A percentile compares a stretch with the other conserved stretches of the same genome.
Evolutionary conservation across 768 basidiomycete genomes (phyloP).

Genomic region (Clavaria fumosa): DNA sequence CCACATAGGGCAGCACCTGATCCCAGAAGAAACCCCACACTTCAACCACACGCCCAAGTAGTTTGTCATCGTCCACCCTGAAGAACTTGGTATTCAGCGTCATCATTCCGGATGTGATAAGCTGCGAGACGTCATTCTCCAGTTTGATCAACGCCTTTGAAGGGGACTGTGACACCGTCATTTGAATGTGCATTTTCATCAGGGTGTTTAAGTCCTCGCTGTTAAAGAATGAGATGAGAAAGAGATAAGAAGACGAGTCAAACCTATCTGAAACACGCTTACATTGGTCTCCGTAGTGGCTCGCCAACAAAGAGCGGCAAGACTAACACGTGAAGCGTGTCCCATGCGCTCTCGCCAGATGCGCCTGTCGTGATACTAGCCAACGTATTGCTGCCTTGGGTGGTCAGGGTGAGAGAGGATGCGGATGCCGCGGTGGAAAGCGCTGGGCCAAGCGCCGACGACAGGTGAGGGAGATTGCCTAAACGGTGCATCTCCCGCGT

Average conservation of each 20-base stretch:
- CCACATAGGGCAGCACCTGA: constrained; percentile 71
- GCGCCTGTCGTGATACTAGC: constrained; percentile 25
- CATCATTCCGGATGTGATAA: constrained; percentile 81
- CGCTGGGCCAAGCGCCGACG: constrained; percentile 35
- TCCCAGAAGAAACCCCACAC: constrained; percentile 93
- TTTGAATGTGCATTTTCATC: constrained; percentile 63
- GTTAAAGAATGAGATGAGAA: background rate
- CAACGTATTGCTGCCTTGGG: constrained; percentile 25
- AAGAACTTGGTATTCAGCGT: constrained; percentile 77
- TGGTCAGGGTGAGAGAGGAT: constrained; percentile 28
- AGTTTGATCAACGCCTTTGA: constrained; percentile 60
- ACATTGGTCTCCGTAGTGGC: constrained; percentile 74
- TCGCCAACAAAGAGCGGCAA: constrained; percentile 88
- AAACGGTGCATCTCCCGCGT: constrained; percentile 78
- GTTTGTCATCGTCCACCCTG: constrained; percentile 61
- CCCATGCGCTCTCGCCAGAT: constrained; percentile 58
- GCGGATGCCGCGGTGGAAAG: constrained; percentile 36
- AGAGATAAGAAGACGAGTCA: background rate
- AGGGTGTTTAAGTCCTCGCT: constrained; percentile 82
- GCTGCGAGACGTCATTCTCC: constrained; percentile 64
- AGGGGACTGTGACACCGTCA: constrained; percentile 57
- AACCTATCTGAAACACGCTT: too few relatives aligned
- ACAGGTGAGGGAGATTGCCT: constrained; percentile 41
- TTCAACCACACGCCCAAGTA: constrained; percentile 67
- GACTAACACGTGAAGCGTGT: constrained; percentile 69